Base-by-base conservation (phyloP, 169 alveolate genomes). In the Neospora caninum region DNA sequence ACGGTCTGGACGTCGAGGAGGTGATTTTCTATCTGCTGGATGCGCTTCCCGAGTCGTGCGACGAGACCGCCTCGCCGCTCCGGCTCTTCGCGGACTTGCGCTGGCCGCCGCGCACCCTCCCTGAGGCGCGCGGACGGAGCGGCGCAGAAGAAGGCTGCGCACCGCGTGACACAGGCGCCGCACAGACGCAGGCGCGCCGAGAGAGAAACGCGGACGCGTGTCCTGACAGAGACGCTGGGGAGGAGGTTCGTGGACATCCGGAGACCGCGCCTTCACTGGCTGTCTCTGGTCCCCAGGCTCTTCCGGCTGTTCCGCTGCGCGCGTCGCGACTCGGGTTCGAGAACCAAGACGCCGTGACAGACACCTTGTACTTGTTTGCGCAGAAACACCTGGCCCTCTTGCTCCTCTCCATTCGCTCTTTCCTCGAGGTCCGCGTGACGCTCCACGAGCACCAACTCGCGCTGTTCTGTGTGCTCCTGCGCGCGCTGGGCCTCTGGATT, bases 1-100 rank as follows among this genome's bases (percentile, higher is more conserved):
- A 78, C 45, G 86, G 86, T 43, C 42, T 78, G 42, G 86, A 78
- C 45, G 20, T 78, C 39, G 86, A 78, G 31, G 86, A 78, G n/a
- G 45, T 78, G 39, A n/a, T 78, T 78, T 78, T 78, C 86, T 78
- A 43, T n/a, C 42, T 78, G 49, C 27, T 78, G 45, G 42, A 78
- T n/a, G 39, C 86, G 39, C 86, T 78, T 9, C 43, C 73, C 16
- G 25, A 16, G 31, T 64, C 73, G 4, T 7, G 34, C 73, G 73
- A 64, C 34, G n/a, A 16, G 73, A 22, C 16, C n/a, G 20, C 25
- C n/a, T 16, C 1, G 4, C 73, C 31, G 16, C 73, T 64, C 7
- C 25, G n/a, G 4, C 34, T 64, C 31, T 22, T 13, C 31, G 73
- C 73, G 31, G 73, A 4, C 73, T 27, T 64, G 34, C 73, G 34